Base-by-base conservation (phyloP, 768 basidiomycete species). In the Lentinula boryana region DNA sequence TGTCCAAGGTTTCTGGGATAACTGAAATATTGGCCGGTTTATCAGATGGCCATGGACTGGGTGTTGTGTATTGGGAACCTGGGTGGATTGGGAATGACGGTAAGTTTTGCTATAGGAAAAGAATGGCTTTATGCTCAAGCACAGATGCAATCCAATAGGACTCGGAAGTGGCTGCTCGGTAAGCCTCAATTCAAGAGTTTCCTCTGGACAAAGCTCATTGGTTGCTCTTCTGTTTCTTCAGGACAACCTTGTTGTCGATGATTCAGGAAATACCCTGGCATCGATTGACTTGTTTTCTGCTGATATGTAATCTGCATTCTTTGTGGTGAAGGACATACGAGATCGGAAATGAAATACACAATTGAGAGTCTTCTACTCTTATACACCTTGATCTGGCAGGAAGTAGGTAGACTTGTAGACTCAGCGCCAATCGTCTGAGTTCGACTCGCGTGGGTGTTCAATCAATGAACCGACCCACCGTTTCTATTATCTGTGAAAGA, bases 1-100 rank as follows among this genome's bases (percentile, higher is more conserved):
- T 57, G 13, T 35, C 27, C 49, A 15, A 62, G 61, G 49, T 62
- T 15, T 68, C 74, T 7, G 80, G 76, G 41, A 84, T 86, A 63
- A 75, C 72, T 55, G 76, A 72, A 43, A 78, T 81, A 4, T 65
- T 87, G 23, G 67, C 72, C 18, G 72, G 68, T 3, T 62, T 86
- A 5, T 73, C 80, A 18, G 79, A 80, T 15, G 77, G 81, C 4
- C 80, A 76, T 69, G 78, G 78, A 6, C 66, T 76, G 40, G 78
- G 79, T 5, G 74, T 81, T 64, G 76, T 81, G 13, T 86, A 86
- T 65, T 87, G 85, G 85, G 84, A 87, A 64, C 85, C 85, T 31
- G 84, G 75, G 44, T 87, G 85, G 84, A 74, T 86, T 52, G 84
- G 83, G 3, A 84, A 77, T 62, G 84, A 82, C 12, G 74, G 69